Conservation (phyloP, 2,329 filamentous ascomycete species). For the Ambrosiella cleistominuta region DNA sequence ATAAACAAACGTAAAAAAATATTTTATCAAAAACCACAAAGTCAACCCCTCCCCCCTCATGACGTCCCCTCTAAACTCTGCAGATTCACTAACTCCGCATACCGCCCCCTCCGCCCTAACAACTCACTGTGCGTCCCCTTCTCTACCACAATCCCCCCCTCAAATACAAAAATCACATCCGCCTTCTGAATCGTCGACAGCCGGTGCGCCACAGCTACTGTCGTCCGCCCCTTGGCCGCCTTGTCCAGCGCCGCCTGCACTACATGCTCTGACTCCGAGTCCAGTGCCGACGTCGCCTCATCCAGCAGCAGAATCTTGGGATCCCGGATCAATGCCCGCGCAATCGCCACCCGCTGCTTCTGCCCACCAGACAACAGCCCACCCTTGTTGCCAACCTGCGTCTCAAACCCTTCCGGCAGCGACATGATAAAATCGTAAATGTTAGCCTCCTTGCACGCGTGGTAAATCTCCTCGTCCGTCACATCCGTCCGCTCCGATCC, state of each 20-base stretch:
- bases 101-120: constrained; percentile 51
- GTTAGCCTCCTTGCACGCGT: constrained; percentile 76
- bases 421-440: constrained; percentile 86
- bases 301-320: constrained; percentile 74
- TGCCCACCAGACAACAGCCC: constrained; percentile 75
- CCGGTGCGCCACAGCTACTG: constrained; percentile 85
- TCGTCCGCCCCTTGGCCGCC: constrained; percentile 70
- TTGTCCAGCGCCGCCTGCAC: constrained; percentile 68
- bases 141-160: constrained; percentile 73
- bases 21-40: no score
- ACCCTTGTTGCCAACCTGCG: constrained; percentile 74
- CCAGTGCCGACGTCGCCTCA: constrained; percentile 63
- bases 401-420: constrained; percentile 70
- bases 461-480: constrained; percentile 52
- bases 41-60: no score
- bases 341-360: constrained; percentile 88
- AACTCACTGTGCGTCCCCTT: constrained; percentile 61
- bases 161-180: constrained; percentile 92
- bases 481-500: constrained; percentile 47
- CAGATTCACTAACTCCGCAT: constrained; percentile 62
- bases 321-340: constrained; percentile 74
- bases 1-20: no score
- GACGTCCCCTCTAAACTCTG: constrained; percentile 43
- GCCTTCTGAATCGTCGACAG: constrained; percentile 88
- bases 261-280: constrained; percentile 60